Percentiles rank a stretch among this genome's conserved stretches.
Conservation (phyloP, 78 protist species). For the Bodo saltans region DNA sequence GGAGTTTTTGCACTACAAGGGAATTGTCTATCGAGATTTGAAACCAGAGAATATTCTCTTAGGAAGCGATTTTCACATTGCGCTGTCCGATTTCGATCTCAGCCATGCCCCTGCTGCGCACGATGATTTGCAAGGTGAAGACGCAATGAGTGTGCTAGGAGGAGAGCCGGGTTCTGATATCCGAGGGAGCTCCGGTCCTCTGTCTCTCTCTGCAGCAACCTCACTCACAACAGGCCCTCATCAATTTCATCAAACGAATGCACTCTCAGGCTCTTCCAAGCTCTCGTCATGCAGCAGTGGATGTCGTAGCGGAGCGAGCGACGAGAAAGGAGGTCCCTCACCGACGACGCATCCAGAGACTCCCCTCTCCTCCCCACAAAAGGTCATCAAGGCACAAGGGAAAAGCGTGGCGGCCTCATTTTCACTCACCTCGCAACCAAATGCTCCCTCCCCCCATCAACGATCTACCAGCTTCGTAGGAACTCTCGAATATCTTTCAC, state of each 20-base stretch:
- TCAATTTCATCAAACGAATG: background rate
- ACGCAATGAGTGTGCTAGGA: background rate
- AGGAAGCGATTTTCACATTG: conserved; percentile 74
- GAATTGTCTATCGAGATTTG: conserved; percentile 58
- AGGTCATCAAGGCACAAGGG: no score
- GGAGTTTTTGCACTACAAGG: conserved; percentile 61
- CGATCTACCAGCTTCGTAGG: conserved; percentile 67
- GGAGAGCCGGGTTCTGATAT: background rate
- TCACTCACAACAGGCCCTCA: background rate
- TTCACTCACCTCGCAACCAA: background rate
- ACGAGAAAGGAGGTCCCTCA: background rate
- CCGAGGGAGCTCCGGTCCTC: background rate
- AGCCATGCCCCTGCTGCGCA: conserved; percentile 56
- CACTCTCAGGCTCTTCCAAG: background rate
- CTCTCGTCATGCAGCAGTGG: background rate
- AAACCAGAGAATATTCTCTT: conserved; percentile 75
- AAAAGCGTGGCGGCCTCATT: background rate
- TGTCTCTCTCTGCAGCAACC: background rate
- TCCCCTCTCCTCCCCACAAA: background rate
- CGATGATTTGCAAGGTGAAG: no score
- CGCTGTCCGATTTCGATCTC: conserved; percentile 88
- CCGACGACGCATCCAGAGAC: background rate
- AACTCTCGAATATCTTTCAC: conserved; percentile 74
- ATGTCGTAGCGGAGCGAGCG: background rate
- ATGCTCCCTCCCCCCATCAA: conserved; percentile 28